Evolutionary conservation across 2,329 filamentous ascomycete species (phyloP).

Genomic region (Alternaria brassicicola): DNA sequence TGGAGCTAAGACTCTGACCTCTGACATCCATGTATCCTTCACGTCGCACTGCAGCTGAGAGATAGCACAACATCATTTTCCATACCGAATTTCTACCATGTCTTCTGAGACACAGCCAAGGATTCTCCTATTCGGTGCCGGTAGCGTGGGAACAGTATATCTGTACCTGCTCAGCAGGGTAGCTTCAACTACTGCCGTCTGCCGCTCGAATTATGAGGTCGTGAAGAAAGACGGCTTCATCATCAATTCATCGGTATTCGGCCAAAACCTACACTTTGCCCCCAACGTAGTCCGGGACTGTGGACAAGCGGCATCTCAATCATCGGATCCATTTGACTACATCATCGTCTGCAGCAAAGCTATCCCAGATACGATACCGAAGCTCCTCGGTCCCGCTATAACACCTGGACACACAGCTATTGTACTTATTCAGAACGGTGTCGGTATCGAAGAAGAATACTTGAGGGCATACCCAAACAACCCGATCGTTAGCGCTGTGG

Average conservation of each 20-base stretch:
- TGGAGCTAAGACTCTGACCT: not conserved
- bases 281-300: constrained; percentile 47
- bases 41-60: not conserved
- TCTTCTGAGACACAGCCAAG: constrained; percentile 17
- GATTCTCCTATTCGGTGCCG: constrained; percentile 52
- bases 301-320: constrained; percentile 41
- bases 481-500: constrained; percentile 62
- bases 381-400: constrained; percentile 51
- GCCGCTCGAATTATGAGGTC: constrained; percentile 54
- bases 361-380: constrained; percentile 48
- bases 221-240: constrained; percentile 51
- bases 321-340: constrained; percentile 51
- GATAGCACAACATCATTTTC: not conserved
- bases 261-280: constrained; percentile 41
- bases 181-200: constrained; percentile 52
- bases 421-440: constrained; percentile 67
- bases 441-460: constrained; percentile 65
- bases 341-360: constrained; percentile 57
- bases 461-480: constrained; percentile 55
- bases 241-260: constrained; percentile 50
- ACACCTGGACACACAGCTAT: constrained; percentile 56
- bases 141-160: constrained; percentile 53
- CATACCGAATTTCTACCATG: not conserved
- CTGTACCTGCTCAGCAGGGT: constrained; percentile 51
- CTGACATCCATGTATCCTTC: not conserved